Conservation (phyloP, 169 alveolate genomes). For the Plasmodium reichenowi region DNA sequence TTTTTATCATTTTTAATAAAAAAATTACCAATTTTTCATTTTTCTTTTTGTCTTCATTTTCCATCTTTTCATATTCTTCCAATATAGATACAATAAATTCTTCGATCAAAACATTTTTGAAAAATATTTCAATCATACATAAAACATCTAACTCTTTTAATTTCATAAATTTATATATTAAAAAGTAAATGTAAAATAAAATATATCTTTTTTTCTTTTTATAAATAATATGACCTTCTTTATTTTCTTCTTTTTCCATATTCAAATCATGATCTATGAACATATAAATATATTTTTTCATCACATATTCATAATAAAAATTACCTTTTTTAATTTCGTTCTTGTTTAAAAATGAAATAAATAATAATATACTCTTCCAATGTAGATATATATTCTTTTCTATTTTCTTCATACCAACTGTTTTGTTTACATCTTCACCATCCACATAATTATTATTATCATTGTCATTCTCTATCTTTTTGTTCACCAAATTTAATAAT, state of each 20-base stretch:
- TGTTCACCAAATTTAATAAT: conserved; percentile 34
- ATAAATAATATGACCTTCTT: no score
- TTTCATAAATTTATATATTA: conserved; percentile 60
- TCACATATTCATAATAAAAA: conserved; percentile 40
- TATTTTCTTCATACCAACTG: neutral
- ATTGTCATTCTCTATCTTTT: conserved; percentile 1
- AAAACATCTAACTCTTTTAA: conserved; percentile 26
- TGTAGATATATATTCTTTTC: conserved; percentile 23
- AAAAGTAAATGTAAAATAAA: conserved; percentile 30
- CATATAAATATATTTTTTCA: conserved; percentile 47
- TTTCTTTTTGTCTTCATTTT: conserved; percentile 14
- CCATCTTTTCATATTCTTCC: conserved; percentile 24
- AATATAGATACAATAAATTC: conserved; percentile 18
- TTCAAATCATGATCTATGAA: conserved; percentile 9
- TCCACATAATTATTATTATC: no score
- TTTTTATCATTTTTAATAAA: conserved; percentile 58
- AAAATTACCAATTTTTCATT: conserved; percentile 19
- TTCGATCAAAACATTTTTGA: conserved; percentile 43
- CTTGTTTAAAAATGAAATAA: conserved; percentile 1
- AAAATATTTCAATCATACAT: conserved; percentile 40
- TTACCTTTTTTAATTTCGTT: neutral
- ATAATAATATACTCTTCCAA: neutral
- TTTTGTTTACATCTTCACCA: no score
- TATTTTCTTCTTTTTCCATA: neutral
- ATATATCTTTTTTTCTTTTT: conserved; percentile 3